Evolutionary conservation across 2,329 filamentous ascomycete species (phyloP), one percentile per base, ranked within the genome.

Genomic region (Intubia oerlemansii): DNA sequence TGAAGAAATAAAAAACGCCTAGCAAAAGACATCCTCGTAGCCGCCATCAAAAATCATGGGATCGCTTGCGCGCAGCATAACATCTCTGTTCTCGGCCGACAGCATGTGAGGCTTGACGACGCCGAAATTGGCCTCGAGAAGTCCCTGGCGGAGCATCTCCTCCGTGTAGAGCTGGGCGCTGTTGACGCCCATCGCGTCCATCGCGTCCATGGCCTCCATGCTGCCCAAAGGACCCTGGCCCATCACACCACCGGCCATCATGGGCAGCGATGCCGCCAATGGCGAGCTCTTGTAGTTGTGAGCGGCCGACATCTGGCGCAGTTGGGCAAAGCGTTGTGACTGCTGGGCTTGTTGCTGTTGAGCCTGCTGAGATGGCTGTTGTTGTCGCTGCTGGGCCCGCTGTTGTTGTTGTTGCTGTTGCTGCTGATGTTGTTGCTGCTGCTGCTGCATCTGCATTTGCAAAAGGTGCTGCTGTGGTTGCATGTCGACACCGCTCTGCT

Each of bases 11-110:
- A n/a, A n/a, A n/a, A n/a, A n/a, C n/a, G n/a, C n/a, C n/a, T n/a
- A n/a, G n/a, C n/a, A n/a, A n/a, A n/a, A n/a, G n/a, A n/a, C n/a
- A n/a, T 60, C 57, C 32, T 47, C 49, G 32, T 62, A 58, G 40
- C 56, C 64, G 25, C 58, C 57, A 4, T 55, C 50, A 39, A 58
- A 67, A 32, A 68, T 65, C 62, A 66, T 66, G 1, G 63, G 62
- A 35, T 68, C 63, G 12, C 54, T 56, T 41, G 64, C 55, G 12
- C 62, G 58, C 42, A 66, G 51, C 61, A 67, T 67, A 7, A 60
- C 57, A 25, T 64, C 60, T 29, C 62, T 60, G 24, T 55, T 47
- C 38, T n/a, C n/a, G n/a, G n/a, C n/a, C n/a, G n/a, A n/a, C n/a
- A 66, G 47, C 25, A 61, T 52, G 32, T 65, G 59, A 10, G 62